Base-by-base conservation (phyloP, 2,329 filamentous ascomycete genomes). In the Teratosphaeria zuluensis region DNA sequence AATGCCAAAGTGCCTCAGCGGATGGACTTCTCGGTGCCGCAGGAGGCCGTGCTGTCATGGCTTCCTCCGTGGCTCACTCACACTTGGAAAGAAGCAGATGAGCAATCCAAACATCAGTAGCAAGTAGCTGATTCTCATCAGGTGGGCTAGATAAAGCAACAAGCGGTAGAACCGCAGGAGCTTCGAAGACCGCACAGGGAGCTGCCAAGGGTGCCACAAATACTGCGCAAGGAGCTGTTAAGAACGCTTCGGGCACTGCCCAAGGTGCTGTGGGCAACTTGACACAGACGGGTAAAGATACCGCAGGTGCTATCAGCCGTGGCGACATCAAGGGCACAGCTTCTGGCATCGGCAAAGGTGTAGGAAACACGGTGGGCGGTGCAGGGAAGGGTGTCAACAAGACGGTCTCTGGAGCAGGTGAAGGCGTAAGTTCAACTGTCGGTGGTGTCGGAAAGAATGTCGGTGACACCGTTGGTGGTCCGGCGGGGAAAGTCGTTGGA, bases 191-290 rank as follows among this genome's bases (percentile, higher is more conserved):
- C 35, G 69, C 70, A 51, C 65, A 69, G 28, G 67, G 70, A 54
- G 70, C 71, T 2, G 69, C 68, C 0, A 72, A 72, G 4, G 70
- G 69, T 33, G 67, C 68, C 0, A 68, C 74, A 0, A 73, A 72
- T 62, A 70, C 72, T 4, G 69, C 73, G 0, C 54, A 53, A 7
- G 60, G 68, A 32, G 68, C 69, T 1, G 65, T 73, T 0, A 77
- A 73, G 64, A 70, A 70, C 19, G 69, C 75, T 11, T 67, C 72
- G 32, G 69, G 72, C 53, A 71, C 73, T 2, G 72, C 71, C 1
- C 60, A 62, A 38, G 59, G 63, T 19, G 67, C 65, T 38, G 65
- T 63, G 12, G 67, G 68, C 7, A 66, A 70, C 55, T 42, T 71
- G 19, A 57, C 61, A 7, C 60, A 69, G 53, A 69, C 69, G 2